Evolutionary conservation across 768 basidiomycete species (phyloP).

Genomic region (Hericium coralloides): DNA sequence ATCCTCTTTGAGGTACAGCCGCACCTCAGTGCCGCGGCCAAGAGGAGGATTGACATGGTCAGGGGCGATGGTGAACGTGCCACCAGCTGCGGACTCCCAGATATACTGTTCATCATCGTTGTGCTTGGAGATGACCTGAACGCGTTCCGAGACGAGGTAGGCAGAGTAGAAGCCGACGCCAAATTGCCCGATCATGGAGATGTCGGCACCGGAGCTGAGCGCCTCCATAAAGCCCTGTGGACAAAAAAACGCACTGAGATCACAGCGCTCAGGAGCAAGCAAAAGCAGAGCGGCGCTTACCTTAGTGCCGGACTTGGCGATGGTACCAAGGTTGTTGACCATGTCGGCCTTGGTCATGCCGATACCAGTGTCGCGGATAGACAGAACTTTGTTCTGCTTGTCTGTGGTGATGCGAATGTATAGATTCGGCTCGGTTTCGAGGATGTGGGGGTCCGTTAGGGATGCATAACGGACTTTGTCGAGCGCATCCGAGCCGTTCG

Average conservation of each 20-base stretch:
- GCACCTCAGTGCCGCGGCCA: conserved; percentile 89
- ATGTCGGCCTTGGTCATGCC: conserved; percentile 99
- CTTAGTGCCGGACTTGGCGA: conserved; percentile 93
- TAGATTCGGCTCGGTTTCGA: conserved; percentile 88
- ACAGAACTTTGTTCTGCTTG: conserved; percentile 89
- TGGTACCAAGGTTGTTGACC: conserved; percentile 97
- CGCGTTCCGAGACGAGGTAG: conserved; percentile 97
- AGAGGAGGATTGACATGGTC: conserved; percentile 87
- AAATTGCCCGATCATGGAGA: conserved; percentile 97
- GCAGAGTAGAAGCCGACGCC: conserved; percentile 99
- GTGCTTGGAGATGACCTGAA: conserved; percentile 98
- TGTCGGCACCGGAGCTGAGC: conserved; percentile 79
- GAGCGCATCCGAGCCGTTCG: conserved; percentile 95
- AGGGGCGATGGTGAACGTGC: conserved; percentile 96
- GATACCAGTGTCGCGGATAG: conserved; percentile 91
- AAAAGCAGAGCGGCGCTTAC: conserved; percentile 27
- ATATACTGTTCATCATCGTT: conserved; percentile 99
- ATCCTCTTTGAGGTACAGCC: conserved; percentile 94
- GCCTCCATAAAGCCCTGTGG: conserved; percentile 98
- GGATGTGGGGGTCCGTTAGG: conserved; percentile 83
- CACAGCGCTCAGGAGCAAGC: background rate
- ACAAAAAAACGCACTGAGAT: background rate
- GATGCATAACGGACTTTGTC: conserved; percentile 99
- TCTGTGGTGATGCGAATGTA: conserved; percentile 91
- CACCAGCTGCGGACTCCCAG: conserved; percentile 99